A percentile compares a stretch with the other conserved stretches of the same genome.
Conservation (phyloP, 345 rosid species). For the Psidium friedrichsthalianum region DNA sequence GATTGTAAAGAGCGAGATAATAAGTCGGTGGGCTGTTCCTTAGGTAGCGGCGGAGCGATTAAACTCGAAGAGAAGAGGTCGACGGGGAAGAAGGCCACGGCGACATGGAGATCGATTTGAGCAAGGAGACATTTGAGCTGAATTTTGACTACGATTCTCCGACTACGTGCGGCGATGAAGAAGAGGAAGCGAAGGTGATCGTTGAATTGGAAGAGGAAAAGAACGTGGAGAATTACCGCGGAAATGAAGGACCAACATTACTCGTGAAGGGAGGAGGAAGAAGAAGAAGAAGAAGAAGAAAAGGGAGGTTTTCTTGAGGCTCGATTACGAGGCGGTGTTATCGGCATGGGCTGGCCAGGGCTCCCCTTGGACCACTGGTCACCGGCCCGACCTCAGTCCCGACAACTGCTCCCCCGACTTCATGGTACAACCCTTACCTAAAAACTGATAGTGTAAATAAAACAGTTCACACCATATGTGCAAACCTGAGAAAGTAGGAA, state of each 20-base stretch:
- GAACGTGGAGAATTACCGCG: background rate
- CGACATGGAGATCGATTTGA: slow-evolving; percentile 20
- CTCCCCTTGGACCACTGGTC: slow-evolving; percentile 68
- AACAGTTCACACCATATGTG: background rate
- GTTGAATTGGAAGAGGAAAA: slow-evolving; percentile 2
- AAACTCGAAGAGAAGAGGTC: slow-evolving; percentile 36
- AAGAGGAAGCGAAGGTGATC: slow-evolving; percentile 19
- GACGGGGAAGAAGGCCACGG: slow-evolving; percentile 3
- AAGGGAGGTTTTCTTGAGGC: slow-evolving; percentile 33
- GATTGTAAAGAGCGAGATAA: slow-evolving; percentile 22
- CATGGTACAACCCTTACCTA: slow-evolving; percentile 28
- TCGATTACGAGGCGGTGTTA: slow-evolving; percentile 63
- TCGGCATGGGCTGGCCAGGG: slow-evolving; percentile 62
- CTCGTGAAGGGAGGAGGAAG: slow-evolving; percentile 3
- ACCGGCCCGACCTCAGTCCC: slow-evolving; percentile 45
- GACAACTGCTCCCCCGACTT: slow-evolving; percentile 36
- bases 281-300: slow-evolving; percentile 33
- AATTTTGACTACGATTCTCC: slow-evolving; percentile 58
- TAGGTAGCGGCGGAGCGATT: slow-evolving; percentile 7
- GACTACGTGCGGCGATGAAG: slow-evolving; percentile 31
- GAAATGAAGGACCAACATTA: background rate
- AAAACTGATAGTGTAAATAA: background rate
- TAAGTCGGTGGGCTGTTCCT: slow-evolving; percentile 1
- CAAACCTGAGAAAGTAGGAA: background rate
- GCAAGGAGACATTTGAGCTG: slow-evolving; percentile 49